Base-by-base conservation (phyloP, 2,329 filamentous ascomycete genomes). In the Neopestalotiopsis sp. region DNA sequence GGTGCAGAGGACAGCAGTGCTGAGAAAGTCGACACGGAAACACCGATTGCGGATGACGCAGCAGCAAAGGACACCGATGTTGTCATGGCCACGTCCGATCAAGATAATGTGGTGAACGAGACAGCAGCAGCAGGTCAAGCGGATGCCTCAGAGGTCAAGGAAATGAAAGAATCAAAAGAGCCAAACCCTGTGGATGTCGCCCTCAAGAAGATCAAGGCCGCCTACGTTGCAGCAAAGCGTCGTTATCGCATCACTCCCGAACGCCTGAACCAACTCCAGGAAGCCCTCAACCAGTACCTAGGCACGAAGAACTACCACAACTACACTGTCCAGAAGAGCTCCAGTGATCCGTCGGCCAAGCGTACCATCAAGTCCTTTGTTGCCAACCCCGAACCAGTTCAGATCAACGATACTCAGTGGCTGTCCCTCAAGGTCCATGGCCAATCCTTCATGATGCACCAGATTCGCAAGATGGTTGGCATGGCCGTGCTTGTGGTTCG, bases 371-470 rank as follows among this genome's bases (percentile, higher is more conserved):
- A 95, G 79, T 96, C 93, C 2, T 99, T 99, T 84, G 85, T 91
- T 49, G 91, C 94, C 69, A 92, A 94, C 79, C 83, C 84, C 3
- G 84, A 88, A 65, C 94, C 94, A 0, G 91, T 97, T 76, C 89
- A 94, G 77, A 97, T 97, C 80, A 90, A 94, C 79, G 91, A 95
- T 77, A 98, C 94, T 1, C 93, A 99, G 84, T 99, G 96, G 96
- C 86, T 99, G 4, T 96, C 92, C 58, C 86, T 98, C 73, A 97
- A 97, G 79, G 95, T 99, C 30, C 96, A 99, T 81, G 96, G 96
- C 0, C 96, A 99, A 81, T 95, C 92, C 77, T 99, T 99, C 86
- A 99, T 99, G 96, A 99, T 99, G 96, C 96, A 99, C 81, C 96
- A 99, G 83, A 99, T 99, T 81, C 92, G 96, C 76, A 99, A 98